Evolutionary conservation across 2,329 filamentous ascomycete genomes (phyloP).

Genomic region (Claviceps sp.): DNA sequence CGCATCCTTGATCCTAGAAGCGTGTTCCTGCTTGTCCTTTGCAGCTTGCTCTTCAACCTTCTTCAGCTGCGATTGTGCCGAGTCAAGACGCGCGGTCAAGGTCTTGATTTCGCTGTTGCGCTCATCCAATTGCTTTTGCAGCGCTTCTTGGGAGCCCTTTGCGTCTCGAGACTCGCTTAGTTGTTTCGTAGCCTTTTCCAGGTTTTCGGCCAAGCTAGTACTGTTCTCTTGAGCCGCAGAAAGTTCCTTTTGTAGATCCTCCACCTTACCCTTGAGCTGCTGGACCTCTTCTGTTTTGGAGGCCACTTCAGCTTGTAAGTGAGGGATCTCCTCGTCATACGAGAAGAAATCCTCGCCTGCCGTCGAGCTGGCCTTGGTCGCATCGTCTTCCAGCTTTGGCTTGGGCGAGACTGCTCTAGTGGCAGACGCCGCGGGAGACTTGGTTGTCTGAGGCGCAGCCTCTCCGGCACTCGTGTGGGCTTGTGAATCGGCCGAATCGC

Average conservation of each 20-base stretch:
- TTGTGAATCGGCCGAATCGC: slow-evolving; percentile 12
- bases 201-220: slow-evolving; percentile 48
- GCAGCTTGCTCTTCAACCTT: slow-evolving; percentile 26
- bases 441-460: slow-evolving; percentile 18
- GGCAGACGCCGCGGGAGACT: slow-evolving; percentile 34
- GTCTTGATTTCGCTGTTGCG: slow-evolving; percentile 34
- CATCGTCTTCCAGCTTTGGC: slow-evolving; percentile 23
- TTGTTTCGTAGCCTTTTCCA: slow-evolving; percentile 56
- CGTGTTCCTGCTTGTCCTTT: slow-evolving; percentile 18
- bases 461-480: slow-evolving; percentile 3
- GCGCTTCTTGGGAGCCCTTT: slow-evolving; percentile 25
- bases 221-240: slow-evolving; percentile 58
- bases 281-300: slow-evolving; percentile 59
- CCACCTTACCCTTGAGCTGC: slow-evolving; percentile 55
- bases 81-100: slow-evolving; percentile 34
- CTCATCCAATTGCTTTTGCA: slow-evolving; percentile 37
- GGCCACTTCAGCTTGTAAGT: slow-evolving; percentile 62
- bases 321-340: slow-evolving; percentile 75
- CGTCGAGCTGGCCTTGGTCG: slow-evolving; percentile 15
- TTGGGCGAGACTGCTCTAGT: slow-evolving; percentile 36
- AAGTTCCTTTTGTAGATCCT: slow-evolving; percentile 55
- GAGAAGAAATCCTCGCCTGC: slow-evolving; percentile 73
- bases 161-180: slow-evolving; percentile 35
- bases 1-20: slow-evolving; percentile 22
- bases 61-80: slow-evolving; percentile 30